These are phyloP conservation scores for Mycena galopus DNA, from an alignment of 768 basidiomycete genomes.

Conservation along the genomic window DNA sequence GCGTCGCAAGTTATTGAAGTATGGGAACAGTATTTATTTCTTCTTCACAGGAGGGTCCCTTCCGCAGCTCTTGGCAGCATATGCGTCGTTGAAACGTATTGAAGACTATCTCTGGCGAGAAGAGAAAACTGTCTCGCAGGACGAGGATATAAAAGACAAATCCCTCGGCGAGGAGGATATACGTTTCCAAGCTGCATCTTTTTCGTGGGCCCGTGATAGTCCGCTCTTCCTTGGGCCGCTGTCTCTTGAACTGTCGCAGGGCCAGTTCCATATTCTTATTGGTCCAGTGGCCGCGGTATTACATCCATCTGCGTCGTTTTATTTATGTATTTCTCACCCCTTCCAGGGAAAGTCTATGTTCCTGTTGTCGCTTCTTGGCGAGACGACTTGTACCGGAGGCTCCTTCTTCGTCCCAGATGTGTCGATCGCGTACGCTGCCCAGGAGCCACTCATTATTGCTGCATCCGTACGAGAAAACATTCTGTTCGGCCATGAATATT, in stretches of 20 bases:
- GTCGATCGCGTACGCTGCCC: slow-evolving; percentile 20
- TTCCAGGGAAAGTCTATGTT: slow-evolving; percentile 20
- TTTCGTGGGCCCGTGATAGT: slow-evolving; percentile 25
- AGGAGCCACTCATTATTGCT: slow-evolving; percentile 21
- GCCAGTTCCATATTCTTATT: slow-evolving; percentile 1
- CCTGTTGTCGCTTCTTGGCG: slow-evolving; percentile 16
- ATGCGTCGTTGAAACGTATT: no score
- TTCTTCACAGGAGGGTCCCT: no score
- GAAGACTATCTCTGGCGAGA: not conserved
- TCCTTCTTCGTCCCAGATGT: not conserved
- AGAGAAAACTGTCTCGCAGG: not conserved
- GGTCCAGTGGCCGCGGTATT: slow-evolving; percentile 26
- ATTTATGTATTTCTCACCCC: not conserved
- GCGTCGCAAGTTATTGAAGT: not conserved
- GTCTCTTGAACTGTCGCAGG: not conserved
- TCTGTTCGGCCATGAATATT: slow-evolving; percentile 19
- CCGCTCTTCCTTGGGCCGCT: slow-evolving; percentile 19
- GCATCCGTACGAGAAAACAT: slow-evolving; percentile 32
- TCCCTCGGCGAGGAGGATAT: not conserved
- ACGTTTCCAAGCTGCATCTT: slow-evolving; percentile 6
- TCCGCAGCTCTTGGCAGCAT: no score
- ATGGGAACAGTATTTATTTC: no score
- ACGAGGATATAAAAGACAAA: not conserved
- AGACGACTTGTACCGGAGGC: not conserved
- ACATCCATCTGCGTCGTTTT: not conserved